Evolutionary conservation across 2,329 filamentous ascomycete genomes (phyloP).

Genomic region (Hypoxylon sp.): DNA sequence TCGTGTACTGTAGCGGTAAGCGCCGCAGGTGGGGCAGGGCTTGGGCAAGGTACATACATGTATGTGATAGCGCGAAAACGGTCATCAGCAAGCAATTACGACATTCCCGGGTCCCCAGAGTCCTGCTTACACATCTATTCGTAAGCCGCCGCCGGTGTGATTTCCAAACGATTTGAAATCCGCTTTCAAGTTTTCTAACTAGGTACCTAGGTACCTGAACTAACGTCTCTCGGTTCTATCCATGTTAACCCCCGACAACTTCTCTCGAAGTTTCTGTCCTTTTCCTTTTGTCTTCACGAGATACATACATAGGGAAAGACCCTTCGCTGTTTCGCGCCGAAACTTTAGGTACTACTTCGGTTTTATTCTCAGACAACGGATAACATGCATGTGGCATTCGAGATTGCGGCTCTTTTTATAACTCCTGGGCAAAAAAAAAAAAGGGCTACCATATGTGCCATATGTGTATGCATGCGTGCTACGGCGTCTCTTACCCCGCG

Average conservation of each 20-base stretch:
- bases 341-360: conserved; percentile 8
- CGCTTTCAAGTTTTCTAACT: background rate
- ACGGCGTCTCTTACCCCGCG: conserved; percentile 39
- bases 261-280: conserved; percentile 1
- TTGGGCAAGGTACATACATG: background rate
- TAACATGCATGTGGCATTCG: background rate
- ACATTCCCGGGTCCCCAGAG: conserved; percentile 13
- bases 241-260: background rate
- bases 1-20: conserved; percentile 34
- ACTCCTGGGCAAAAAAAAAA: conserved; percentile 7
- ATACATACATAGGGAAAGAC: too few species aligned
- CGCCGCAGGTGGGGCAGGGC: conserved; percentile 29
- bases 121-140: conserved; percentile 51
- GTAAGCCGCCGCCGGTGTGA: conserved; percentile 45
- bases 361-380: conserved; percentile 25
- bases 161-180: conserved; percentile 47
- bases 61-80: conserved; percentile 15
- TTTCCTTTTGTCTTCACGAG: background rate
- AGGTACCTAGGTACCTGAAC: background rate
- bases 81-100: conserved; percentile 25
- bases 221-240: background rate
- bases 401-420: conserved; percentile 38
- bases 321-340: too few species aligned
- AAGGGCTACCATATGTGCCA: background rate
- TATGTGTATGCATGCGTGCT: conserved; percentile 6